Conservation (phyloP, 257 asterid species). For the Galeopsis tetrahit region DNA sequence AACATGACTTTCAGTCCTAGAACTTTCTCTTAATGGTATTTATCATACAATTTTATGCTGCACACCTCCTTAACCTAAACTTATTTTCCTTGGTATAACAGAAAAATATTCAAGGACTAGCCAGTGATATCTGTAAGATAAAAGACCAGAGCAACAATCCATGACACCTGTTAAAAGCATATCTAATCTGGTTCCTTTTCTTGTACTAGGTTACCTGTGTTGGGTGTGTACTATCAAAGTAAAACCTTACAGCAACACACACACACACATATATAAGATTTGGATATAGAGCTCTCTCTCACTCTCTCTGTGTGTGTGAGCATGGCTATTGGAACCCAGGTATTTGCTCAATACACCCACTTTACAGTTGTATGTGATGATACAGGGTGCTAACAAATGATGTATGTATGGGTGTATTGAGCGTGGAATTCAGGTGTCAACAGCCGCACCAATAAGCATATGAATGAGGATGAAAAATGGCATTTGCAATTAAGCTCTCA, state of each 20-base stretch:
- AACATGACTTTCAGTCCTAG: background rate
- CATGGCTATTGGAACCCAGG: too few species aligned
- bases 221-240: background rate
- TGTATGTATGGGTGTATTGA: too few species aligned
- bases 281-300: background rate
- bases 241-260: background rate
- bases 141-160: background rate
- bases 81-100: background rate
- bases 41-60: background rate
- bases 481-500: background rate
- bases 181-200: background rate
- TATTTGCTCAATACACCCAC: too few species aligned
- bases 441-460: background rate
- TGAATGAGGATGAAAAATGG: constrained; percentile 14
- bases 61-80: background rate
- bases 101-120: background rate
- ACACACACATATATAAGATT: background rate
- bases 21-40: constrained; percentile 1
- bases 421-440: too few species aligned
- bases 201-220: background rate
- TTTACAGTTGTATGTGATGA: too few species aligned
- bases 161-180: background rate
- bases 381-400: too few species aligned
- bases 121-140: constrained; percentile 8
- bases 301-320: too few species aligned